These are phyloP conservation scores for Tricholoma matsutake DNA, from an alignment of 768 basidiomycete species.

Conservation along the genomic window DNA sequence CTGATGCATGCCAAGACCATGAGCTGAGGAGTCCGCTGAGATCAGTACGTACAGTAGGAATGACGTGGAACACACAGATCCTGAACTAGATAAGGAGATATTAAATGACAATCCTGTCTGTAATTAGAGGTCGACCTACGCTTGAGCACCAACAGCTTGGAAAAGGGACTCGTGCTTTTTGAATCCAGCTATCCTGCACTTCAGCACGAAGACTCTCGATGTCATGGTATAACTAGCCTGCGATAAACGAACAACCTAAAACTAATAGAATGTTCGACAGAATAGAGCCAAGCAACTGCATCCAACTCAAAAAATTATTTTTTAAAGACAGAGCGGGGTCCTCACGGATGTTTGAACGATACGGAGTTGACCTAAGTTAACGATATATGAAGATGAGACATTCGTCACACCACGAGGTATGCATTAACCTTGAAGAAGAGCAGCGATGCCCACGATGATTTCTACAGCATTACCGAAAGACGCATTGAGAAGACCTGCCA, in stretches of 20 bases:
- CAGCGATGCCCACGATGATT: slow-evolving; percentile 86
- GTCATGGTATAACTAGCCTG: slow-evolving; percentile 42
- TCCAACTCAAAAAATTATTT: not conserved
- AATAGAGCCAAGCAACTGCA: slow-evolving; percentile 85
- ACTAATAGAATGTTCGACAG: slow-evolving; percentile 89
- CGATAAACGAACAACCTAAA: slow-evolving; percentile 87
- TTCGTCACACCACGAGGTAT: not conserved
- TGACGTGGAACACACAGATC: slow-evolving; percentile 35
- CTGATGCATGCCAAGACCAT: slow-evolving; percentile 88
- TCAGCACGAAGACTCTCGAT: slow-evolving; percentile 1
- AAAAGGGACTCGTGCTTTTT: slow-evolving; percentile 68
- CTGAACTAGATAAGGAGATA: slow-evolving; percentile 32
- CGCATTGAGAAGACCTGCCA: slow-evolving; percentile 85
- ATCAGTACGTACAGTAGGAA: slow-evolving; percentile 4
- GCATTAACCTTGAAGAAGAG: slow-evolving; percentile 64
- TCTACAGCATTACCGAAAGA: slow-evolving; percentile 84
- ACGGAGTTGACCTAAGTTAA: slow-evolving; percentile 61
- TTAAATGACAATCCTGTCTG: slow-evolving; percentile 3
- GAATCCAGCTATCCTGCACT: slow-evolving; percentile 50
- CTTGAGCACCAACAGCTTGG: slow-evolving; percentile 82
- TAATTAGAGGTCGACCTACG: slow-evolving; percentile 44
- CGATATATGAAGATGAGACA: slow-evolving; percentile 1
- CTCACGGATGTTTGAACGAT: slow-evolving; percentile 89
- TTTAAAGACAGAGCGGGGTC: not conserved
- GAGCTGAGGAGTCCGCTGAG: slow-evolving; percentile 37